phyloP scores from a whole-genome alignment of 108 stramenopile species.

The Aurantiochytrium sp. region DNA sequence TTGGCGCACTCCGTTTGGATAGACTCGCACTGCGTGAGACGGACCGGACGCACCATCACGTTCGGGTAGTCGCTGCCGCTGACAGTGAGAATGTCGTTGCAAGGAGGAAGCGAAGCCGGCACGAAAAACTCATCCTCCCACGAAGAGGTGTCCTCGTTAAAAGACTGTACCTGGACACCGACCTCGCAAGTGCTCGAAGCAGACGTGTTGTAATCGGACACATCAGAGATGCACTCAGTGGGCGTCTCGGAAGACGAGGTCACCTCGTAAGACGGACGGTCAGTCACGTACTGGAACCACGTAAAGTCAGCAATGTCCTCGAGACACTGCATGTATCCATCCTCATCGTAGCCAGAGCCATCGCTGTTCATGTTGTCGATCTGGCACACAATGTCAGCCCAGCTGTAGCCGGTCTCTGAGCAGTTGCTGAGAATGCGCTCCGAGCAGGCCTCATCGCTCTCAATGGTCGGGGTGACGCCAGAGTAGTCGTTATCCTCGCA shows the following conservation, averaged over 20 bases:
- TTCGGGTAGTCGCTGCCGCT: background rate
- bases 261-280: background rate
- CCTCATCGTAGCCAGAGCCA: background rate
- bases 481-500: background rate
- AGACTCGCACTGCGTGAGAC: background rate
- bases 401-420: background rate
- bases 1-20: background rate
- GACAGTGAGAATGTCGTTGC: background rate
- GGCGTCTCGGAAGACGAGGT: background rate
- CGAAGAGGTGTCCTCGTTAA: background rate
- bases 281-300: background rate
- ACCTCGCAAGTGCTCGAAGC: background rate
- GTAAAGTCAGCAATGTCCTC: background rate
- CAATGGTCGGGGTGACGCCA: background rate
- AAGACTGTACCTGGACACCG: background rate
- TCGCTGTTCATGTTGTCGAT: background rate
- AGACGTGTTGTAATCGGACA: background rate
- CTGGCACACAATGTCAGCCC: background rate
- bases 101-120: background rate
- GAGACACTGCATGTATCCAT: background rate
- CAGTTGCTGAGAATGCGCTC: background rate
- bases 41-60: background rate
- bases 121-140: slow-evolving; percentile 1
- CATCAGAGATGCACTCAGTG: background rate
- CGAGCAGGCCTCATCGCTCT: background rate